Base-by-base conservation (phyloP, 2,329 filamentous ascomycete genomes). In the Pestalotiopsis fici region DNA sequence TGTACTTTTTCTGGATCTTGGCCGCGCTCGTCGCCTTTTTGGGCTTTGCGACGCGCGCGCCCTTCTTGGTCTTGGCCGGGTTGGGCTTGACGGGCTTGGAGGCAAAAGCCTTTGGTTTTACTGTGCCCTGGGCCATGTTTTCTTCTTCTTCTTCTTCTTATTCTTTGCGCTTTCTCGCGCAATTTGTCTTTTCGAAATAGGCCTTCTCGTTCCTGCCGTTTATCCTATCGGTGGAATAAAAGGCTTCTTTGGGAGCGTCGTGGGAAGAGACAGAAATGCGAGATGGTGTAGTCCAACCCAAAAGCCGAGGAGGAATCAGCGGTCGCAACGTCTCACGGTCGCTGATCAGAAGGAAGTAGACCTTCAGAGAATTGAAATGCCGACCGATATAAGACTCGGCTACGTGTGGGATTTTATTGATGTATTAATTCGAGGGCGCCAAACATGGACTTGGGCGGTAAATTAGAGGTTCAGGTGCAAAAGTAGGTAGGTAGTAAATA, bases 1-100 rank as follows among this genome's bases (percentile, higher is more conserved):
- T 83, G 75, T 85, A 86, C 77, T 88, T 87, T 73, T 83, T 83
- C 78, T 84, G 83, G 71, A 83, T 72, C 80, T 86, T 87, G 79
- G 87, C 85, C 71, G 85, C 80, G 21, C 74, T 77, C 28, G 76
- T 76, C 72, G 68, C 66, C 67, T 72, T 75, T 67, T 73, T 73
- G 28, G 72, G 55, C 69, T 74, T 75, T 47, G 66, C 65, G 37
- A 74, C 72, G 69, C 73, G 75, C 23, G 78, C 81, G 39, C 77
- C 71, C 76, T 82, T 76, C 66, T 78, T 78, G 57, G 71, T 72
- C 73, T 77, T 74, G 70, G 83, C 71, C 85, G 82, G 88, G 76
- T 76, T 77, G 37, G 84, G 83, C 68, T 83, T 80, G 13, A 78
- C 79, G 67, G 83, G 78, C 65, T 74, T 82, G 50, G 11, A 5